These are phyloP conservation scores for Macrocybe gigantea DNA, from an alignment of 768 basidiomycete genomes.

Conservation along the genomic window DNA sequence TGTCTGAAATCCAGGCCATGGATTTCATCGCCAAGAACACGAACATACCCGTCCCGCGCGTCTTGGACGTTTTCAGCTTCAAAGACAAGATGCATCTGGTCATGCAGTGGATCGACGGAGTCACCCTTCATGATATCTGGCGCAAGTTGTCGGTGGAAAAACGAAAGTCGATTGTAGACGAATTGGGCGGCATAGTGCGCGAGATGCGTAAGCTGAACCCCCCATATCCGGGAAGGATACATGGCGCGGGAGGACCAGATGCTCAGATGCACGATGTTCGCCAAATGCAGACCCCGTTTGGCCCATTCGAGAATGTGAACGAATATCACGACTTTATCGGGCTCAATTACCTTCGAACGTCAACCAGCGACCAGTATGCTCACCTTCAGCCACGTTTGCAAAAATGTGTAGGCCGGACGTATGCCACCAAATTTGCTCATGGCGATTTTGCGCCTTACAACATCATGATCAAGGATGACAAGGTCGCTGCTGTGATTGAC, in stretches of 20 bases:
- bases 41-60: slow-evolving; percentile 15
- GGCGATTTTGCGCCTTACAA: slow-evolving; percentile 14
- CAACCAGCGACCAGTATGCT: background rate
- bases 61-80: slow-evolving; percentile 7
- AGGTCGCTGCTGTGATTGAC: slow-evolving; percentile 9
- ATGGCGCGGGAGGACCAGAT: no score
- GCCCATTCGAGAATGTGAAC: background rate
- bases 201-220: slow-evolving; percentile 11
- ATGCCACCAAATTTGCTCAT: slow-evolving; percentile 10
- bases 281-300: no score
- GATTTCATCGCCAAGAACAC: slow-evolving; percentile 16
- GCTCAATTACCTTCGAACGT: background rate
- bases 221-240: slow-evolving; percentile 3
- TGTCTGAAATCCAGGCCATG: slow-evolving; percentile 14
- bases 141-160: no score
- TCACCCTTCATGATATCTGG: background rate
- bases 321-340: background rate
- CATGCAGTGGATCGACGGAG: slow-evolving; percentile 14
- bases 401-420: slow-evolving; percentile 2
- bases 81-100: slow-evolving; percentile 6
- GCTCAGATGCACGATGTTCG: no score
- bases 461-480: slow-evolving; percentile 7
- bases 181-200: slow-evolving; percentile 9
- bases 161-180: slow-evolving; percentile 1
- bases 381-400: slow-evolving; percentile 2